These are phyloP conservation scores for Zalaria sp. DNA, from an alignment of 2,329 filamentous ascomycete species.

Conservation along the genomic window DNA sequence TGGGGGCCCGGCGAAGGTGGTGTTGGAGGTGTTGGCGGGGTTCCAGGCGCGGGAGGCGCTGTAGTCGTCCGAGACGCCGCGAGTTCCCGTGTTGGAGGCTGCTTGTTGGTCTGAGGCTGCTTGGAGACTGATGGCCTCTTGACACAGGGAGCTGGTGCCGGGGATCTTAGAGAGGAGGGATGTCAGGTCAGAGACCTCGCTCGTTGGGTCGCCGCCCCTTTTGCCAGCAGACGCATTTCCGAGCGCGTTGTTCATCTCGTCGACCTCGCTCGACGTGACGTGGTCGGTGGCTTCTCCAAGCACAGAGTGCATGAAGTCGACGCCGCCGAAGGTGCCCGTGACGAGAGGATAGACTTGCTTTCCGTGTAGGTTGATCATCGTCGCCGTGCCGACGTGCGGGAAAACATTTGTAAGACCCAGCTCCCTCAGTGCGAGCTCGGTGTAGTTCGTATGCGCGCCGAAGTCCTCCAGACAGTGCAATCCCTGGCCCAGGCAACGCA, in stretches of 20 bases:
- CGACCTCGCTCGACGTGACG: slow-evolving; percentile 77
- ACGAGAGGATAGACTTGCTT: slow-evolving; percentile 68
- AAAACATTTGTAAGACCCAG: slow-evolving; percentile 70
- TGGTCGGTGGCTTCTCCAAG: slow-evolving; percentile 72
- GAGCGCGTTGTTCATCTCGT: slow-evolving; percentile 55
- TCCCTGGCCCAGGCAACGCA: slow-evolving; percentile 74
- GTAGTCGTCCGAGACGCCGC: slow-evolving; percentile 28
- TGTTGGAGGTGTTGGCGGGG: slow-evolving; percentile 9
- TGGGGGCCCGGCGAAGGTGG: slow-evolving; percentile 25
- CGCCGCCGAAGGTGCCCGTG: slow-evolving; percentile 87
- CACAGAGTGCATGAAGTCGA: slow-evolving; percentile 86
- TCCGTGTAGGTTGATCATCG: slow-evolving; percentile 56
- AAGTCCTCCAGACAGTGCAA: slow-evolving; percentile 88
- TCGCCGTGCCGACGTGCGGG: slow-evolving; percentile 68
- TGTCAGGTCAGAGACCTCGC: slow-evolving; percentile 38
- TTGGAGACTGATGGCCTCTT: slow-evolving; percentile 33
- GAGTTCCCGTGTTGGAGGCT: slow-evolving; percentile 17
- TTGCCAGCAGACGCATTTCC: slow-evolving; percentile 4
- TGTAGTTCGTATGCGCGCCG: slow-evolving; percentile 88
- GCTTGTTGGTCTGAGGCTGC: slow-evolving; percentile 33
- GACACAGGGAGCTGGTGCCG: slow-evolving; percentile 30
- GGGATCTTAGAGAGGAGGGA: slow-evolving; percentile 65
- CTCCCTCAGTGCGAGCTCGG: slow-evolving; percentile 75
- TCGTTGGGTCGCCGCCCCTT: slow-evolving; percentile 15
- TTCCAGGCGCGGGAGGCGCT: slow-evolving; percentile 20